A percentile compares a stretch with the other conserved stretches of the same genome.
phyloP scores from a whole-genome alignment of 495 filamentous ascomycete genomes.

The Polyplosphaeria fusca region DNA sequence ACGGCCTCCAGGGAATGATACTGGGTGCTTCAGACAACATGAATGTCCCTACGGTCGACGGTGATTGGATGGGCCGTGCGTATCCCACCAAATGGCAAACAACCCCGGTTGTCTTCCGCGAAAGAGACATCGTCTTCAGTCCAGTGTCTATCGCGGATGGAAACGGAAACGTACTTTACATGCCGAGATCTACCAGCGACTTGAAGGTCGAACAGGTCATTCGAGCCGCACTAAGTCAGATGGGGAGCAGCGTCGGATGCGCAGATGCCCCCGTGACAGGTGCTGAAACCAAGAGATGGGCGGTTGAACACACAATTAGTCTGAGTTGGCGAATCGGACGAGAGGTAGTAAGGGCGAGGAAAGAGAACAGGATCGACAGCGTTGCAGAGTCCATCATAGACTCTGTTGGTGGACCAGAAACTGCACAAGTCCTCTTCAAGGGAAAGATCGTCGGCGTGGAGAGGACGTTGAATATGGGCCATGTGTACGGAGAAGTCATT shows the following conservation, averaged over 20 bases:
- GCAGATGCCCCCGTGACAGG: constrained; percentile 50
- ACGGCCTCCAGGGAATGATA: constrained; percentile 54
- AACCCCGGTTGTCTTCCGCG: constrained; percentile 52
- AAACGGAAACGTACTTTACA: constrained; percentile 48
- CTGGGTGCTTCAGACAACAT: constrained; percentile 49
- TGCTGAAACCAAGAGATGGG: constrained; percentile 51
- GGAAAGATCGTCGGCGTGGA: constrained; percentile 62
- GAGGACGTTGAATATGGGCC: constrained; percentile 53
- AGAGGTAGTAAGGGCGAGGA: constrained; percentile 50
- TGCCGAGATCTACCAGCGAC: constrained; percentile 41
- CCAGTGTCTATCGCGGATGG: constrained; percentile 41
- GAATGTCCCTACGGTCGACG: constrained; percentile 52
- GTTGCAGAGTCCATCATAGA: constrained; percentile 57
- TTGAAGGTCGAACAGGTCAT: constrained; percentile 36
- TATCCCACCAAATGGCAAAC: constrained; percentile 59
- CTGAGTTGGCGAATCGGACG: constrained; percentile 55
- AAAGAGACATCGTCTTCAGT: constrained; percentile 48
- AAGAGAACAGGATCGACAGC: constrained; percentile 46
- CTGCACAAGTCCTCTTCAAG: constrained; percentile 54
- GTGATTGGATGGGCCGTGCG: constrained; percentile 57
- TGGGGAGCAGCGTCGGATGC: constrained; percentile 42
- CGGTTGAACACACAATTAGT: constrained; percentile 51
- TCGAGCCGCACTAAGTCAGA: constrained; percentile 32
- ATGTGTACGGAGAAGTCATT: constrained; percentile 53
- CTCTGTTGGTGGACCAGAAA: constrained; percentile 52